Percentiles rank a stretch among this genome's conserved stretches.
phyloP scores from a whole-genome alignment of 1,284 basidiomycete species.

The Austroboletus novae-zelandiae region DNA sequence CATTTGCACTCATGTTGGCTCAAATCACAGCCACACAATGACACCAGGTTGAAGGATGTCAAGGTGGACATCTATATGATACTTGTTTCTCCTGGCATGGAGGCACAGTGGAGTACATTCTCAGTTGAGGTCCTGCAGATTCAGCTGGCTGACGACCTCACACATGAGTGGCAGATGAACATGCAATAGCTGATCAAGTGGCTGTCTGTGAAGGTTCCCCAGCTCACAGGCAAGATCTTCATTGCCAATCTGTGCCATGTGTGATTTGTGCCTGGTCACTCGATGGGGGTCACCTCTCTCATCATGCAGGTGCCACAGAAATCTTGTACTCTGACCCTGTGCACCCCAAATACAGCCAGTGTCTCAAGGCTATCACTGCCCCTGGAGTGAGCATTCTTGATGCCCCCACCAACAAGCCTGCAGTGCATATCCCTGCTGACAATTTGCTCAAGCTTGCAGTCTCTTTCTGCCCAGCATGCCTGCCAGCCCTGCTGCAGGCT shows the following conservation, averaged over 20 bases:
- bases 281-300: too few relatives aligned
- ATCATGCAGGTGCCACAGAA: not conserved
- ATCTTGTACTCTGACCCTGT: constrained; percentile 3
- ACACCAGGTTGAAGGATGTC: not conserved
- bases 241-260: too few relatives aligned
- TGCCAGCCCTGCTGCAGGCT: too few relatives aligned
- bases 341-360: not conserved
- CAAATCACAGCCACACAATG: not conserved
- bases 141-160: not conserved
- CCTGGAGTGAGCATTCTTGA: not conserved
- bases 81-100: not conserved
- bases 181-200: constrained; percentile 4
- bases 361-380: not conserved
- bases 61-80: constrained; percentile 4
- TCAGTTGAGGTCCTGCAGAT: not conserved
- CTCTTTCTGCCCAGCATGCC: too few relatives aligned
- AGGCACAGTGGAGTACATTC: not conserved
- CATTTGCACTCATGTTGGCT: too few relatives aligned
- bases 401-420: not conserved
- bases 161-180: not conserved
- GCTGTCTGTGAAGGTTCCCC: not conserved
- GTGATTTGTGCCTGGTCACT: too few relatives aligned
- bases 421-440: too few relatives aligned
- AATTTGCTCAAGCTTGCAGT: too few relatives aligned
- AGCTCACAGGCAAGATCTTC: not conserved